A percentile compares a stretch with the other conserved stretches of the same genome.
These are phyloP conservation scores for Microsporum canis DNA, from an alignment of 2,329 filamentous ascomycete species.

Conservation along the genomic window DNA sequence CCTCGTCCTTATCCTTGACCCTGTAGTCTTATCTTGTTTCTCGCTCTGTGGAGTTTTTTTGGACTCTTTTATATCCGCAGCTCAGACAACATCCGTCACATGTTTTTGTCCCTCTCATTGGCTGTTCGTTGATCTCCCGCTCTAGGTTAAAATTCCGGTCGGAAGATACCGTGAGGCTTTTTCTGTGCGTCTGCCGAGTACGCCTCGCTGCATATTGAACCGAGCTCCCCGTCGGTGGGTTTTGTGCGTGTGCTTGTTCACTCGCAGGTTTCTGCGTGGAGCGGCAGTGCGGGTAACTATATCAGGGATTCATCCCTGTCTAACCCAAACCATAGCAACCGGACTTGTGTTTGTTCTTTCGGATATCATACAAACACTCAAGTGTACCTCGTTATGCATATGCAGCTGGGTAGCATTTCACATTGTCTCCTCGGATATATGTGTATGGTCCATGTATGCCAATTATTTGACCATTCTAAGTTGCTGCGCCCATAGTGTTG, in stretches of 20 bases:
- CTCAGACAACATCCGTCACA: background rate
- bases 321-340: background rate
- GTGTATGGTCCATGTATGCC: slow-evolving; percentile 11
- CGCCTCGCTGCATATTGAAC: background rate
- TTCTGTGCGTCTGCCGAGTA: background rate
- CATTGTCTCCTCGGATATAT: background rate
- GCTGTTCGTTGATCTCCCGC: background rate
- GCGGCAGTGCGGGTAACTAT: background rate
- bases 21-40: background rate
- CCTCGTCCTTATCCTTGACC: background rate
- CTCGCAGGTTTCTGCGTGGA: background rate
- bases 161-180: background rate
- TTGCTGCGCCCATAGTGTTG: slow-evolving; percentile 14
- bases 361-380: background rate
- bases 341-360: background rate
- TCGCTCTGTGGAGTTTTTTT: background rate
- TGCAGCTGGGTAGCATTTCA: background rate
- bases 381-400: background rate
- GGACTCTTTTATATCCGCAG: background rate
- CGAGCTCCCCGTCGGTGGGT: background rate
- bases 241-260: background rate
- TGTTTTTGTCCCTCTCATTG: background rate
- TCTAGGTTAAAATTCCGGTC: background rate
- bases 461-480: slow-evolving; percentile 13
- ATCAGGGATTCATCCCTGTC: background rate